Percentiles rank a stretch among this genome's conserved stretches.
These are phyloP conservation scores for Calonectria pauciramosa DNA, from an alignment of 2,329 filamentous ascomycete species.

Conservation along the genomic window DNA sequence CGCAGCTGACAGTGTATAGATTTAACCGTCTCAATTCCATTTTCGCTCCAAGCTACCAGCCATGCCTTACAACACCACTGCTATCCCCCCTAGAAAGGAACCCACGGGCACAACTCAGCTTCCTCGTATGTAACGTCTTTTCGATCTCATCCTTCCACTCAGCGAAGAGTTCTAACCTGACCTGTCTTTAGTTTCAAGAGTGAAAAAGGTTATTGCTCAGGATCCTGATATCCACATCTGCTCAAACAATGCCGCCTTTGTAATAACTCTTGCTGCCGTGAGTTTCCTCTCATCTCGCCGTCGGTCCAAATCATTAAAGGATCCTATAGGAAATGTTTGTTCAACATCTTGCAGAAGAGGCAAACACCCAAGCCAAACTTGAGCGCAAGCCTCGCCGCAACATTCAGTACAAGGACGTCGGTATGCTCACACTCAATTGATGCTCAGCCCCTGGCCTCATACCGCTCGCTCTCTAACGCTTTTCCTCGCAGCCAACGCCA, in stretches of 20 bases:
- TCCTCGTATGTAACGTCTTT: conserved; percentile 74
- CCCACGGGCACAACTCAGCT: conserved; percentile 88
- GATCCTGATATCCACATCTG: conserved; percentile 89
- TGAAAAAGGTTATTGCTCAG: conserved; percentile 94
- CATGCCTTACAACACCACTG: conserved; percentile 93
- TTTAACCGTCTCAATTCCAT: neutral
- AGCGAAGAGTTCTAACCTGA: conserved; percentile 13
- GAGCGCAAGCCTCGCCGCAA: conserved; percentile 94
- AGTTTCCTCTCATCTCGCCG: conserved; percentile 39
- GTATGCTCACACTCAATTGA: conserved; percentile 59
- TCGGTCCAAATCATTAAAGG: conserved; percentile 14
- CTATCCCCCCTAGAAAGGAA: conserved; percentile 84
- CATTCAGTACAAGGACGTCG: conserved; percentile 95
- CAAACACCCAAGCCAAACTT: conserved; percentile 88
- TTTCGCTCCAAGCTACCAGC: conserved; percentile 20
- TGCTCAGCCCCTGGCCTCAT: neutral
- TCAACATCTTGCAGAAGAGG: conserved; percentile 88
- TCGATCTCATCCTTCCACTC: conserved; percentile 17
- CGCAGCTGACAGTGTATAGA: neutral
- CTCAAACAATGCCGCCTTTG: conserved; percentile 94
- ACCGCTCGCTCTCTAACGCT: conserved; percentile 17
- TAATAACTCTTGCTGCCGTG: conserved; percentile 91
- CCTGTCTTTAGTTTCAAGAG: conserved; percentile 79
- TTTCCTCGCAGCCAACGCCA: conserved; percentile 76
- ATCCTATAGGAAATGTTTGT: conserved; percentile 89